Base-by-base conservation (phyloP, 176 grass and related monocot species). In the Carex kokanica region DNA sequence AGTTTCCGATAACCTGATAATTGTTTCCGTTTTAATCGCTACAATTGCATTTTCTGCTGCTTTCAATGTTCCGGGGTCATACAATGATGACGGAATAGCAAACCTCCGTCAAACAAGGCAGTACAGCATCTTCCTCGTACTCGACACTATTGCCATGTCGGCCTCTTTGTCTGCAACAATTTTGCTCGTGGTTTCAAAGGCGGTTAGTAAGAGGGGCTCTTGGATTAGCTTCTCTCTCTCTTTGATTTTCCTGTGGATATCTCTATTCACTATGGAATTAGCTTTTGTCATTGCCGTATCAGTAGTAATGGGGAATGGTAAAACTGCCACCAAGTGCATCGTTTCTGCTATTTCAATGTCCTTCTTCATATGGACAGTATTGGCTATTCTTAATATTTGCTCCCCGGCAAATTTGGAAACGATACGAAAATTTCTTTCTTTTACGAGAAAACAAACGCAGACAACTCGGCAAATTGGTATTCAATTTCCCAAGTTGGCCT, bases 31-130 rank as follows among this genome's bases (percentile, higher is more conserved):
- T 1, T 79, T 92, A 3, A 83, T 92, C 43, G 90, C 81, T 1
- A 85, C 88, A 6, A 67, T 89, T 3, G 90, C 87, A 49, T 92
- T 92, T 54, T 92, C 85, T 2, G 88, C 90, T 6, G 83, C 90
- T 41, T 90, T 92, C 85, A 92, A 90, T 8, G 78, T 92, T 10
- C 90, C 90, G 1, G 87, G 90, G 25, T 87, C 87, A 18, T 92
- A 90, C 15, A 84, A 86, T 38, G 2, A 51, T 0, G 72, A 87
- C 11, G 88, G 90, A 2, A 81, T 83, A 31, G 82, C 88, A 36
- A 86, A 67, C n/a, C 81, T 90, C 1, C 64, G 38, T 0, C 27
- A 84, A 29, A 86, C 61, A 54, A 56, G 10, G 3, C 41, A 79
- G 54, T 91, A 89, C 11, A 75, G 62, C 6, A 72, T 82, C 23